Evolutionary conservation across 306 rosid genomes (phyloP).

Genomic region (Fragaria ananassa): DNA sequence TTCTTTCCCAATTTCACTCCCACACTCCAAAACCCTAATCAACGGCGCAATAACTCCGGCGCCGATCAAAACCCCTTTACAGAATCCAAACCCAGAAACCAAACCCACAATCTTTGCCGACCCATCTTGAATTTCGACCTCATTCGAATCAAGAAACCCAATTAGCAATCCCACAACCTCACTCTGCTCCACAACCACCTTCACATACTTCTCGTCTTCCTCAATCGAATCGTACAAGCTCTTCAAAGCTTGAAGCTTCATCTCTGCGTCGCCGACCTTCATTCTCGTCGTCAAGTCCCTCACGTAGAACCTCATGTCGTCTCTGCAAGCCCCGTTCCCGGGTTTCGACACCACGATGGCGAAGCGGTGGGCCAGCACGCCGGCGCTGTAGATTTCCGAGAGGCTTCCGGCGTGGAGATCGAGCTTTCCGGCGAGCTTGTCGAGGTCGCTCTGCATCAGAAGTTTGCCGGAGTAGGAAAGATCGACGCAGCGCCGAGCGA

Average conservation of each 20-base stretch:
- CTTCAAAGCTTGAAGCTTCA: slow-evolving; percentile 62
- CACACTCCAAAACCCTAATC: slow-evolving; percentile 70
- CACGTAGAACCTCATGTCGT: slow-evolving; percentile 76
- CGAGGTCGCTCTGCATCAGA: slow-evolving; percentile 91
- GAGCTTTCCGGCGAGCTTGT: slow-evolving; percentile 49
- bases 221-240: slow-evolving; percentile 43
- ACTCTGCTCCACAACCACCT: slow-evolving; percentile 46
- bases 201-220: slow-evolving; percentile 75
- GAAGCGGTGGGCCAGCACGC: slow-evolving; percentile 42
- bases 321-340: slow-evolving; percentile 60
- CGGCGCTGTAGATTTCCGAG: slow-evolving; percentile 47
- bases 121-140: slow-evolving; percentile 57
- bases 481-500: slow-evolving; percentile 71
- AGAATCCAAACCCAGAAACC: slow-evolving; percentile 52
- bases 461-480: slow-evolving; percentile 85
- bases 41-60: slow-evolving; percentile 62
- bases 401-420: slow-evolving; percentile 52
- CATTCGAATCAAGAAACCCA: slow-evolving; percentile 53
- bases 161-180: slow-evolving; percentile 50
- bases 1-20: slow-evolving; percentile 50
- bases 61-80: slow-evolving; percentile 43
- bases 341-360: slow-evolving; percentile 78
- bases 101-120: slow-evolving; percentile 52
- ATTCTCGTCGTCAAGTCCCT: slow-evolving; percentile 70
- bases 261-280: slow-evolving; percentile 67